Percentiles rank a stretch among this genome's conserved stretches.
These are phyloP conservation scores for Mucor sp. DNA, from an alignment of 371 early-diverging fungal genomes.

Conservation along the genomic window DNA sequence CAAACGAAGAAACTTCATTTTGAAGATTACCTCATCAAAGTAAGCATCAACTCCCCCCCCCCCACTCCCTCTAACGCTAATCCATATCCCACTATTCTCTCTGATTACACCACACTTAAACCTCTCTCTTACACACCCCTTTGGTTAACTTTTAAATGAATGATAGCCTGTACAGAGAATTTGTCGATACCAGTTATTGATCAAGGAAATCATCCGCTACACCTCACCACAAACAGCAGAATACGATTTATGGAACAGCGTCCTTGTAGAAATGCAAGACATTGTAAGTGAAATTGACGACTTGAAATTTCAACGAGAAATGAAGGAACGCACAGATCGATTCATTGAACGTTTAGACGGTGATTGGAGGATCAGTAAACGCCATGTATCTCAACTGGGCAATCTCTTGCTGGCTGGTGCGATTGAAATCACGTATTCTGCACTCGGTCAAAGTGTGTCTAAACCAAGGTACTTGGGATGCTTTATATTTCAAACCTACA, in stretches of 20 bases:
- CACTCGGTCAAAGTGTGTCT: conserved; percentile 35
- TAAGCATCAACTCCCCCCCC: background rate
- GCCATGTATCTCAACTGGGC: conserved; percentile 34
- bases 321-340: conserved; percentile 35
- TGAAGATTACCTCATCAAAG: conserved; percentile 54
- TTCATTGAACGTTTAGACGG: conserved; percentile 44
- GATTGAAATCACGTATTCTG: conserved; percentile 48
- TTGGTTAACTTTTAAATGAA: background rate
- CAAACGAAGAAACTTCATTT: conserved; percentile 36
- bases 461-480: conserved; percentile 55
- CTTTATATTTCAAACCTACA: conserved; percentile 54
- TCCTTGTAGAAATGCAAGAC: conserved; percentile 33
- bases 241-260: conserved; percentile 24
- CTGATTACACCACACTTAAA: too few relatives aligned
- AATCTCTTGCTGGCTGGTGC: conserved; percentile 42
- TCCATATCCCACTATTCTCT: too few relatives aligned
- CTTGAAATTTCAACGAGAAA: conserved; percentile 33
- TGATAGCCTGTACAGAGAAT: conserved; percentile 51
- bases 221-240: conserved; percentile 32
- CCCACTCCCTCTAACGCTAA: background rate
- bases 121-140: too few relatives aligned
- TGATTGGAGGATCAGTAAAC: conserved; percentile 40
- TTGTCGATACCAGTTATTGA: conserved; percentile 48
- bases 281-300: conserved; percentile 42
- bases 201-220: conserved; percentile 45